phyloP scores from a whole-genome alignment of 768 basidiomycete species.

The Lactarius trivialis region DNA sequence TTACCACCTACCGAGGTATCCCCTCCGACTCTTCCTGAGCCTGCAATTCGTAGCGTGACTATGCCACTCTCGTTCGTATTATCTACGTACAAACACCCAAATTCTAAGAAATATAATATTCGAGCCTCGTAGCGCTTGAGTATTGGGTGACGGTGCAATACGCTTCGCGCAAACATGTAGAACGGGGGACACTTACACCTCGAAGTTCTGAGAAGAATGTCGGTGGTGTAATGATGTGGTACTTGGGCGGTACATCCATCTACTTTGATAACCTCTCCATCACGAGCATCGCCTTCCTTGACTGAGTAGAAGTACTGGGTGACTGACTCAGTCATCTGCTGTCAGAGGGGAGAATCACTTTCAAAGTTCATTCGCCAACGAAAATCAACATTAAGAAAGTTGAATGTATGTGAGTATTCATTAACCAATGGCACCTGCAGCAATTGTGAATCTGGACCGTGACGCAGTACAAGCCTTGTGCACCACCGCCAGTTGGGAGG shows the following conservation, averaged over 20 bases:
- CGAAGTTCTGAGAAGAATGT: neutral
- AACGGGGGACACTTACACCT: neutral
- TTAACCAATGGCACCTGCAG: too few relatives aligned
- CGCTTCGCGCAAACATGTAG: neutral
- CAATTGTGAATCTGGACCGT: too few relatives aligned
- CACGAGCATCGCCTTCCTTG: neutral
- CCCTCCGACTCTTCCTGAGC: conserved; percentile 12
- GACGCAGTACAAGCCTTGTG: neutral
- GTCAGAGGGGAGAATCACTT: too few relatives aligned
- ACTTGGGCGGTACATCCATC: neutral
- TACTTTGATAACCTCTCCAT: neutral
- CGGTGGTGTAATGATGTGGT: neutral
- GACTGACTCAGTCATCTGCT: too few relatives aligned
- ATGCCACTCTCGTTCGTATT: neutral
- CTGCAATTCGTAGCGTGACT: neutral
- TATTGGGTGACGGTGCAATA: neutral
- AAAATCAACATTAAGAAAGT: too few relatives aligned
- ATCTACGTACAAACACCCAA: neutral
- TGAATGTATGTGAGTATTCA: too few relatives aligned
- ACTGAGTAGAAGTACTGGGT: too few relatives aligned
- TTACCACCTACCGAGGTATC: conserved; percentile 40
- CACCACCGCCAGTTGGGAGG: too few relatives aligned
- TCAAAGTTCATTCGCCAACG: too few relatives aligned
- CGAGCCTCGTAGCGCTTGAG: neutral
- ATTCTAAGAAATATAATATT: neutral